Percentiles rank a stretch among this genome's conserved stretches.
Conservation (phyloP, 2,329 filamentous ascomycete genomes). For the Didymellaceae sp. region DNA sequence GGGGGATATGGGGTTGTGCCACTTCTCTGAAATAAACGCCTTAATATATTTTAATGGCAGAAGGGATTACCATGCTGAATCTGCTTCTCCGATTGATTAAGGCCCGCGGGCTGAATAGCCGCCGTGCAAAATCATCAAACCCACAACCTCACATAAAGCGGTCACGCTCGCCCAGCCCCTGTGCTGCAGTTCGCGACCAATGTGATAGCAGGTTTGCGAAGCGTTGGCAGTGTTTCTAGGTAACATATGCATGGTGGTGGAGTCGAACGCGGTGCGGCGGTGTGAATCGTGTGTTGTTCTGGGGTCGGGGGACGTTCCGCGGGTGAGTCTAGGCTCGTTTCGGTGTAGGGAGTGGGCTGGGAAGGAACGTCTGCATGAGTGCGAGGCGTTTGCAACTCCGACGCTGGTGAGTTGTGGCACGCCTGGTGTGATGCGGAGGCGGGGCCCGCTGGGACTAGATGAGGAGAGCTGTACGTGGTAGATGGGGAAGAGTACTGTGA, state of each 20-base stretch:
- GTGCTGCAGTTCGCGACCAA: slow-evolving; percentile 1
- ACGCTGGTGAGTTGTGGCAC: not conserved
- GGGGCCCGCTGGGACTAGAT: slow-evolving; percentile 1
- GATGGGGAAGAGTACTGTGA: not conserved
- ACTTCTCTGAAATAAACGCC: slow-evolving; percentile 2
- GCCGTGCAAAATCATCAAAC: slow-evolving; percentile 3
- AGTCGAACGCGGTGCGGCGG: slow-evolving; percentile 7
- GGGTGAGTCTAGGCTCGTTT: not conserved
- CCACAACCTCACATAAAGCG: slow-evolving; percentile 16
- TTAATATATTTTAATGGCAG: slow-evolving; percentile 7
- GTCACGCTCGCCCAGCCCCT: slow-evolving; percentile 16
- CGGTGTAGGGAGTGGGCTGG: not conserved
- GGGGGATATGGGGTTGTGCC: slow-evolving; percentile 7
- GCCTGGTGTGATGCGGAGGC: slow-evolving; percentile 3
- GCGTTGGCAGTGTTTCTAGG: not conserved
- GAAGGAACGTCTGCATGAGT: slow-evolving; percentile 9
- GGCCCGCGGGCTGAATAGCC: slow-evolving; percentile 1
- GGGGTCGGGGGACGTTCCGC: slow-evolving; percentile 12
- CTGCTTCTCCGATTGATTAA: slow-evolving; percentile 3
- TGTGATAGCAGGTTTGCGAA: slow-evolving; percentile 1
- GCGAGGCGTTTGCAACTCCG: not conserved
- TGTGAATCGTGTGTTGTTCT: slow-evolving; percentile 19
- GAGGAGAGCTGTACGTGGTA: not conserved
- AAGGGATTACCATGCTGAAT: slow-evolving; percentile 11
- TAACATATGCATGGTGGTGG: slow-evolving; percentile 4